These are phyloP conservation scores for Apophysomyces elegans DNA, from an alignment of 371 early-diverging fungal genomes.

Conservation along the genomic window DNA sequence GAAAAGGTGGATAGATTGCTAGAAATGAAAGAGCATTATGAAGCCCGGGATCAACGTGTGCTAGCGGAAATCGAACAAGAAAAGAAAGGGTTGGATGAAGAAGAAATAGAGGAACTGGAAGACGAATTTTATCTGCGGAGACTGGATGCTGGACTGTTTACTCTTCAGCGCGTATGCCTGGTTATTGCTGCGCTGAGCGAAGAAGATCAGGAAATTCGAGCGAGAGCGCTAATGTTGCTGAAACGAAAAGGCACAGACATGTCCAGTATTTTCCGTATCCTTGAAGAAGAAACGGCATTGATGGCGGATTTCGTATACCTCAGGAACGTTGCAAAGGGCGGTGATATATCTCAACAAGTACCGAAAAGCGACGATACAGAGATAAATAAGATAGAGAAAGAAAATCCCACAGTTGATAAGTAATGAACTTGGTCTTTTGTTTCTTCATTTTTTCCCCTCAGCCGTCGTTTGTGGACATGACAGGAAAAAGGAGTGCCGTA, in stretches of 20 bases:
- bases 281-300: constrained; percentile 38
- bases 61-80: constrained; percentile 51
- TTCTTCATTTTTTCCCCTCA: too few relatives aligned
- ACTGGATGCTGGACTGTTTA: constrained; percentile 83
- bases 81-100: constrained; percentile 51
- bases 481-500: too few relatives aligned
- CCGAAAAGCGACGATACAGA: constrained; percentile 6
- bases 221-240: constrained; percentile 31
- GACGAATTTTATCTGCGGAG: constrained; percentile 65
- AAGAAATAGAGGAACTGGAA: constrained; percentile 60
- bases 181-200: constrained; percentile 66
- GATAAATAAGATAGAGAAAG: background rate
- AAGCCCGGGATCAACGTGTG: constrained; percentile 58
- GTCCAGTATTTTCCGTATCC: constrained; percentile 31
- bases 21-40: constrained; percentile 73
- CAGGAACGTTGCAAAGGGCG: constrained; percentile 29
- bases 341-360: constrained; percentile 12
- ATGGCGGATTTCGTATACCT: constrained; percentile 36
- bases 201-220: constrained; percentile 47
- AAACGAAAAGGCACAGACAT: constrained; percentile 31
- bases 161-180: constrained; percentile 78
- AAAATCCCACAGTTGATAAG: too few relatives aligned
- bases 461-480: too few relatives aligned
- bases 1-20: constrained; percentile 81
- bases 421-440: too few relatives aligned